Evolutionary conservation across 2,329 filamentous ascomycete genomes (phyloP), one percentile per base, ranked within the genome.

Genomic region (Emergomyces orientalis): DNA sequence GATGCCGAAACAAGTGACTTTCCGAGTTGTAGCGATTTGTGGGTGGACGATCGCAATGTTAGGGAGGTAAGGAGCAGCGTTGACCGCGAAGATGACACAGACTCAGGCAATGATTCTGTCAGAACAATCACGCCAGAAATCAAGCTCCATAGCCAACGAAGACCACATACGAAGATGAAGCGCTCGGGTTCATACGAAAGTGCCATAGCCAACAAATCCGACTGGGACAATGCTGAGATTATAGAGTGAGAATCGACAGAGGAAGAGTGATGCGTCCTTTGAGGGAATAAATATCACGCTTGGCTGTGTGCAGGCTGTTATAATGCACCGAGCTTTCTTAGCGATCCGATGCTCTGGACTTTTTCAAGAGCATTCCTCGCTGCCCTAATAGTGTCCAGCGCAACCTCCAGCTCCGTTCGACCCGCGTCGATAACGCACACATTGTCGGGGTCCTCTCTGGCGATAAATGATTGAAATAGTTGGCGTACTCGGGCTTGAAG

Each of bases 401-500:
- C 77, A 13, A 87, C 84, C 41, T 81, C 78, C 34, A 83, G 79
- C 22, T 84, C 66, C 9, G 76, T 67, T 41, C 71, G 73, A 1
- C 82, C 82, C 3, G 84, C 85, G 76, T 88, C 78, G 58, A 87
- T 76, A 6, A 78, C 72, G 39, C 78, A 74, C 62, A 86, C 80
- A 65, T 84, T 79, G 37, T 80, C 78, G 32, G 77, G 77, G 63
- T 82, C 79, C 59, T 79, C 78, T 45, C 72, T 70, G 62, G 75
- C 68, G 65, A 80, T 76, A 67, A 87, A 70, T 14, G 78, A 77
- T 49, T 77, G 82, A 74, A 96, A 97, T 59, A 95, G 73, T 65
- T 86, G 83, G 25, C 90, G 79, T 17, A 97, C 94, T 11, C 86
- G 83, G 64, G 82, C 80, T 78, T 99, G 94, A 85, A 96, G 89